Conservation (phyloP, 371 early-diverging fungal species). For the Massospora cicadina region DNA sequence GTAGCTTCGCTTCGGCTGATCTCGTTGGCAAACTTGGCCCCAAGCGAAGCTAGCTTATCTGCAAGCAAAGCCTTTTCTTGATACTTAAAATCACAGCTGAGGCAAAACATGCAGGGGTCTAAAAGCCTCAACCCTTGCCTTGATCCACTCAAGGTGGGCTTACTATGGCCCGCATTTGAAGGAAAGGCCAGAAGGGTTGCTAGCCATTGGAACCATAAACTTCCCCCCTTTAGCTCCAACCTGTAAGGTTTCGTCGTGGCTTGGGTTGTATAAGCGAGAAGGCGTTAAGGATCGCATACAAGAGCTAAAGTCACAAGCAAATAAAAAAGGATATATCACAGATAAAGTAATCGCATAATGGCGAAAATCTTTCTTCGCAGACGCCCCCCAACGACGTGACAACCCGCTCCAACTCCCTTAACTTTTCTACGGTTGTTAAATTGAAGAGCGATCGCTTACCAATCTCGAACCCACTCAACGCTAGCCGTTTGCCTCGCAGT, state of each 20-base stretch:
- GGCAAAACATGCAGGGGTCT: neutral
- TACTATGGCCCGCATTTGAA: neutral
- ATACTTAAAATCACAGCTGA: neutral
- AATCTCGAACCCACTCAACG: too few relatives aligned
- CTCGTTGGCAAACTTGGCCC: neutral
- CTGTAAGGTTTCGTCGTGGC: neutral
- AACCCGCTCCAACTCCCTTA: neutral
- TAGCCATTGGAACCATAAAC: neutral
- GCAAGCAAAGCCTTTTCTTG: neutral
- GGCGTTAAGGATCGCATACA: neutral
- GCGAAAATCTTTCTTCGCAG: neutral
- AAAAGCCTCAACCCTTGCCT: neutral
- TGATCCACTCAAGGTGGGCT: neutral
- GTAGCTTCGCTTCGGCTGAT: neutral
- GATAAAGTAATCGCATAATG: neutral
- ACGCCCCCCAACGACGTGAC: neutral
- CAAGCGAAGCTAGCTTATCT: neutral
- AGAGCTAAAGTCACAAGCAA: neutral
- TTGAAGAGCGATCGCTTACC: too few relatives aligned
- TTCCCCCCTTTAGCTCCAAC: neutral
- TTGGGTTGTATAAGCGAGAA: neutral
- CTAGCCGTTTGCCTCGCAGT: too few relatives aligned
- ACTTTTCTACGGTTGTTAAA: too few relatives aligned
- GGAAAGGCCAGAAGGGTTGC: neutral
- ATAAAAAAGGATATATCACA: neutral